phyloP scores from a whole-genome alignment of 108 stramenopile species.

The Bacterosira constricta region DNA sequence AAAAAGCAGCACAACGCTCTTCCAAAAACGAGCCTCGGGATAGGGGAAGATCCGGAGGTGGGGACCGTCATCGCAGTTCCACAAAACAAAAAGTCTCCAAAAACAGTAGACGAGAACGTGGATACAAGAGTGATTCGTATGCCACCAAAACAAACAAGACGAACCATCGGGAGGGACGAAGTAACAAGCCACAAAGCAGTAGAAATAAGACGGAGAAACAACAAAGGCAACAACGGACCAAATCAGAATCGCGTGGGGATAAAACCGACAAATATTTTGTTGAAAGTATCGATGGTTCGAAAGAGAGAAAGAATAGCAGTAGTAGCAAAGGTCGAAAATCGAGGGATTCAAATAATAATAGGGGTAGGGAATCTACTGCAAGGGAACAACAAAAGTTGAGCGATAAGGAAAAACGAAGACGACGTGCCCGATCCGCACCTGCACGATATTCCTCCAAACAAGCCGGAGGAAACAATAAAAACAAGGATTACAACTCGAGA shows the following conservation, averaged over 20 bases:
- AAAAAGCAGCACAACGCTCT: neutral
- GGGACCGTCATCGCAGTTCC: too few relatives aligned
- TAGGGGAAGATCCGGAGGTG: neutral
- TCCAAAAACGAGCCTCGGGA: neutral
- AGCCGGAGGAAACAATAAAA: neutral
- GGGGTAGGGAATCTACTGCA: neutral
- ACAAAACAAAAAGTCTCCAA: too few relatives aligned
- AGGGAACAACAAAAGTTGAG: neutral
- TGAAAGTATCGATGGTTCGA: neutral
- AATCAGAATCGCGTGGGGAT: too few relatives aligned
- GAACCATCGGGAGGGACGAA: neutral
- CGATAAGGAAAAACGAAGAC: neutral
- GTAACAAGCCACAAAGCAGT: too few relatives aligned
- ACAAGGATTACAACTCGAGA: neutral
- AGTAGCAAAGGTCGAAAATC: too few relatives aligned
- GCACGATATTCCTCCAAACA: constrained; percentile 17
- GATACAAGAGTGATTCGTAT: constrained; percentile 7
- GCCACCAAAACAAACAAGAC: neutral
- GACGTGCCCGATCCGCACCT: constrained; percentile 36
- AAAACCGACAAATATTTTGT: too few relatives aligned
- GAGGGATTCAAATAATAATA: neutral
- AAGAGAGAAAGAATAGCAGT: too few relatives aligned
- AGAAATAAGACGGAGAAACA: neutral
- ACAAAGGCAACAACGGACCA: neutral
- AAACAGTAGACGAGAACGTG: neutral